Base-by-base conservation (phyloP, 1,284 basidiomycete genomes). In the Microbotryum silenes-acaulis region DNA sequence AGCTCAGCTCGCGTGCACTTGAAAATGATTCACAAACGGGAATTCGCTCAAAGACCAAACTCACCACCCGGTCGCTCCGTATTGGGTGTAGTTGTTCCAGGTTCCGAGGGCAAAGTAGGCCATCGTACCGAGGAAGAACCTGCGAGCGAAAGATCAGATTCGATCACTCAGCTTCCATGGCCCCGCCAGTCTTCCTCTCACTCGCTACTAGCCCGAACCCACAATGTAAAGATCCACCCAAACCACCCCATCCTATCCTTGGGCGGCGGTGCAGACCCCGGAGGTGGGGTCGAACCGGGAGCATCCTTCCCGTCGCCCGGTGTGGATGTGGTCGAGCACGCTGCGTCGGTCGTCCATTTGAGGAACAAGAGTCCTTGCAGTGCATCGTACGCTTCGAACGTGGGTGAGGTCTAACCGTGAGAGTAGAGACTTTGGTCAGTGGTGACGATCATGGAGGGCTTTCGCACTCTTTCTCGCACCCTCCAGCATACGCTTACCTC, bases 1-100 rank as follows among this genome's bases (percentile, higher is more conserved):
- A 54, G 23, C 9, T 31, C 1, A 31, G 31, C 31, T 31, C 31
- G 31, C 31, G 31, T 31, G 31, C 31, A 31, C 31, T 31, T 10
- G 31, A 31, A 9, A 31, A 31, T 7, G 7, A 8, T 8, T 31
- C 8, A 1, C 27, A 31, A 31, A 31, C 31, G 2, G 31, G 7
- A 31, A 31, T 2, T 10, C 9, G 2, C 31, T 10, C 31, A 31
- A 9, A 8, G 7, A 31, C 50, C 52, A 51, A 62, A 23, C 79
- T 74, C 90, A 88, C 72, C 79, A 76, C 16, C 88, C 88, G 42
- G 83, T 81, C 12, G 88, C 86, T 25, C 88, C 88, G 72, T 89
- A 90, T 21, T 82, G 87, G 12, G 85, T 83, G 71, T 89, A 89
- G 71, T 90, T 90, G 76, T 88, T 85, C 74, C 89, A 90, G 8